Evolutionary conservation across 2,329 filamentous ascomycete genomes (phyloP).

Genomic region (Lasiodiplodia sp.): DNA sequence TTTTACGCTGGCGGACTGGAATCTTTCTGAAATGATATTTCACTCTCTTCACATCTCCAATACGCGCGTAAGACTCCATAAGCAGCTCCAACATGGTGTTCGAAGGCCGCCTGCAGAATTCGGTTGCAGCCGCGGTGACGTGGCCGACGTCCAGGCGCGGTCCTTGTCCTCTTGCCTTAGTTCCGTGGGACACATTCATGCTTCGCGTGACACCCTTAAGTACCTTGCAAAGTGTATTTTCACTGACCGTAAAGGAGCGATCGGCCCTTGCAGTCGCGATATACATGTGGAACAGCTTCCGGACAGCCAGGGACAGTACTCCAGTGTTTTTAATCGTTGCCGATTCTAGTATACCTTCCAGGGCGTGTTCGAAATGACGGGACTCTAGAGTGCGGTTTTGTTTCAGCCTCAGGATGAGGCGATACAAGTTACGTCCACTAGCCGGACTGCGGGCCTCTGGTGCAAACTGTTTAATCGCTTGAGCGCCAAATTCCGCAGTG

Average conservation of each 20-base stretch:
- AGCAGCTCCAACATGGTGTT: neutral
- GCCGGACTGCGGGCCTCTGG: neutral
- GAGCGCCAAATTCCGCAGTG: neutral
- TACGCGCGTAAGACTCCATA: neutral
- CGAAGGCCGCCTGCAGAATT: neutral
- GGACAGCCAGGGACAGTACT: neutral
- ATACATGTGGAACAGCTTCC: conserved; percentile 11
- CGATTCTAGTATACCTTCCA: neutral
- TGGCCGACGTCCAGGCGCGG: neutral
- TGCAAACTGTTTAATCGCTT: neutral
- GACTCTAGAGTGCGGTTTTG: neutral
- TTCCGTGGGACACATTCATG: neutral
- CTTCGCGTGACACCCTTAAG: neutral
- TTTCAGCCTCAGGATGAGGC: conserved; percentile 14
- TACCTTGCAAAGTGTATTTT: neutral
- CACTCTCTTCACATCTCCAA: conserved; percentile 4
- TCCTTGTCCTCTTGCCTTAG: neutral
- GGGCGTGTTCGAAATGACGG: conserved; percentile 8
- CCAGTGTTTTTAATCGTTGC: neutral
- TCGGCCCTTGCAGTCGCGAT: neutral
- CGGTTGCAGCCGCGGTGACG: neutral
- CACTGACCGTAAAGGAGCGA: neutral
- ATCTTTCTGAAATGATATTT: neutral
- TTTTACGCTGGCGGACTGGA: neutral
- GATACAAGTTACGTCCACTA: conserved; percentile 3